Percentiles rank a stretch among this genome's conserved stretches.
Conservation (phyloP, 345 rosid species). For the Camelina laxa region DNA sequence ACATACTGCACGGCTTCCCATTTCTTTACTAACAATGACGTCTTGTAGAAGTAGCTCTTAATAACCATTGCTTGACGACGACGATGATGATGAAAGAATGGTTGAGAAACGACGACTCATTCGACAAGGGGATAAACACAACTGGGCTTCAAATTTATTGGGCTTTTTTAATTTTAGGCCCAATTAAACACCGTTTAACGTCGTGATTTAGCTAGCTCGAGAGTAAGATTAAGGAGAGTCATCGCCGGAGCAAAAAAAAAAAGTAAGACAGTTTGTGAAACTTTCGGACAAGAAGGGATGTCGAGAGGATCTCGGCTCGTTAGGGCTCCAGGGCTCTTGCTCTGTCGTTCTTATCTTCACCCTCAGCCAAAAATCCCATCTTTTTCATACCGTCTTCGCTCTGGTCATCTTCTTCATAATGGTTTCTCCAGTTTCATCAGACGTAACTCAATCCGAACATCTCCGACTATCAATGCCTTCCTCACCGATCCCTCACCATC, state of each 20-base stretch:
- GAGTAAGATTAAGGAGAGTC: background rate
- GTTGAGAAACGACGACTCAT: constrained; percentile 39
- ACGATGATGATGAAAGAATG: constrained; percentile 45
- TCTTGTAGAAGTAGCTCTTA: constrained; percentile 19
- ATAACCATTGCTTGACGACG: constrained; percentile 37
- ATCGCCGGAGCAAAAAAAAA: constrained; percentile 25
- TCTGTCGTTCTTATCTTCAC: constrained; percentile 13
- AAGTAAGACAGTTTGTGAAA: background rate
- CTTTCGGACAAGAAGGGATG: constrained; percentile 37
- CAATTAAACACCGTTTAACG: background rate
- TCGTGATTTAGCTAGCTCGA: background rate
- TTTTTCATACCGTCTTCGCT: constrained; percentile 27
- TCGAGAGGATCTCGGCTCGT: constrained; percentile 43
- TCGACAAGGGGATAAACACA: constrained; percentile 18
- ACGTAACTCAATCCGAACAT: constrained; percentile 35
- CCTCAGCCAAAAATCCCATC: constrained; percentile 20
- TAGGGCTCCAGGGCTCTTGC: constrained; percentile 35
- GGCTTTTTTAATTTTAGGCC: constrained; percentile 20
- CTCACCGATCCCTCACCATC: constrained; percentile 46
- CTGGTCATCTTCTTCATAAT: constrained; percentile 38
- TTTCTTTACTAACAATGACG: constrained; percentile 3
- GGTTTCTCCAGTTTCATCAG: constrained; percentile 38
- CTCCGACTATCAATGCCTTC: constrained; percentile 42
- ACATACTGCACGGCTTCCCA: constrained; percentile 53
- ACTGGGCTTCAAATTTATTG: background rate